Evolutionary conservation across 495 filamentous ascomycete species (phyloP).

Genomic region (Aspergillus carlsbadensis): DNA sequence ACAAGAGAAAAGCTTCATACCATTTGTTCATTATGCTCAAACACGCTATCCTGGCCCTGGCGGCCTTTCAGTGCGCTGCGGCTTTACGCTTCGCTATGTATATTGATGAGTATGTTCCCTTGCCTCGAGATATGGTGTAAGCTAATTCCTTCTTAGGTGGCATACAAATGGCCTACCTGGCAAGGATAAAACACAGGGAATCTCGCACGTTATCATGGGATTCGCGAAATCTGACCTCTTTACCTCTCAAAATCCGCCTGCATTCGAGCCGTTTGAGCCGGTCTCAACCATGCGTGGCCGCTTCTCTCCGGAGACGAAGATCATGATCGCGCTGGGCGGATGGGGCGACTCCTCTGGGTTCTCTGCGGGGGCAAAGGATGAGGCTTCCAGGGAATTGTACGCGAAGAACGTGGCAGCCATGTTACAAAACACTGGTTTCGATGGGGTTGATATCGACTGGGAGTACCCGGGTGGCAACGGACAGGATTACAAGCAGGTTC

Average conservation of each 20-base stretch:
- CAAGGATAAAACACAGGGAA: conserved; percentile 24
- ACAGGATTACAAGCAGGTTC: conserved; percentile 66
- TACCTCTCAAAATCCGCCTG: conserved; percentile 47
- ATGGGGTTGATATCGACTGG: conserved; percentile 76
- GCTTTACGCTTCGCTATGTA: conserved; percentile 39
- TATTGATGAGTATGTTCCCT: conserved; percentile 37
- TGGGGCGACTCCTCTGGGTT: conserved; percentile 72
- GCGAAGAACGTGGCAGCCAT: conserved; percentile 64
- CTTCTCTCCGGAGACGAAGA: conserved; percentile 57
- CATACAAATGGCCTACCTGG: conserved; percentile 31
- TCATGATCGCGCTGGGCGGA: conserved; percentile 71
- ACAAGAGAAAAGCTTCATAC: background rate
- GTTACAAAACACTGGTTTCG: conserved; percentile 60
- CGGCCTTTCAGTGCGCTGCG: conserved; percentile 32
- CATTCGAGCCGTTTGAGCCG: conserved; percentile 59
- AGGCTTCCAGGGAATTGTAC: conserved; percentile 52
- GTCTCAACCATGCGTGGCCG: conserved; percentile 55
- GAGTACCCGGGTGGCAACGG: conserved; percentile 81
- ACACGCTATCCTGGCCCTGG: conserved; percentile 27
- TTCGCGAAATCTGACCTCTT: conserved; percentile 64
- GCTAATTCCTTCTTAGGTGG: conserved; percentile 23
- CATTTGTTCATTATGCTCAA: conserved; percentile 27
- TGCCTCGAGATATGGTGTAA: background rate
- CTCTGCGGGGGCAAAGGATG: conserved; percentile 53
- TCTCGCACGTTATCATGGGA: conserved; percentile 62